A percentile compares a stretch with the other conserved stretches of the same genome.
phyloP scores from a whole-genome alignment of 495 filamentous ascomycete species.

The Darksidea phi region DNA sequence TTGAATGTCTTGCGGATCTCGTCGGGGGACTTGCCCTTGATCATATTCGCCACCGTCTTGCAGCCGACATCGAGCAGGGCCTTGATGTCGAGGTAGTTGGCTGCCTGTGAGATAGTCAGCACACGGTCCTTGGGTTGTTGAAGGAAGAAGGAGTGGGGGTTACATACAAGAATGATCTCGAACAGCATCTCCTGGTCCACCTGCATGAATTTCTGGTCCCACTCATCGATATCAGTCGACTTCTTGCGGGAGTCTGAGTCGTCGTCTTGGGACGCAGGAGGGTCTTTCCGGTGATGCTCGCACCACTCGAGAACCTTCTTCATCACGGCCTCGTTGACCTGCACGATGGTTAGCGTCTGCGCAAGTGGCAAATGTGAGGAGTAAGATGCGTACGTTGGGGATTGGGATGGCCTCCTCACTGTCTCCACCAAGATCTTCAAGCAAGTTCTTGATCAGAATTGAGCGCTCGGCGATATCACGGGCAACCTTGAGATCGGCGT shows the following conservation, averaged over 20 bases:
- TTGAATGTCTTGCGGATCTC: slow-evolving; percentile 84
- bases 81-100: slow-evolving; percentile 82
- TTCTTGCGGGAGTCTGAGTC: slow-evolving; percentile 95
- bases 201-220: slow-evolving; percentile 99
- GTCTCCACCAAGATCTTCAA: slow-evolving; percentile 81
- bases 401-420: slow-evolving; percentile 73
- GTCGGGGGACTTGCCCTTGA: slow-evolving; percentile 80
- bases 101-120: slow-evolving; percentile 49
- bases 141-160: background rate
- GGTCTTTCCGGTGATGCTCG: slow-evolving; percentile 86
- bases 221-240: slow-evolving; percentile 98
- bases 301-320: slow-evolving; percentile 98
- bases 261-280: slow-evolving; percentile 71
- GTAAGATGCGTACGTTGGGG: slow-evolving; percentile 69
- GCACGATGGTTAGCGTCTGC: slow-evolving; percentile 22
- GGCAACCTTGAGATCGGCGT: slow-evolving; percentile 59
- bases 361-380: slow-evolving; percentile 3
- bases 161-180: slow-evolving; percentile 91
- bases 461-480: slow-evolving; percentile 86
- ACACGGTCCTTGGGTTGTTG: background rate
- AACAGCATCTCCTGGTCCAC: slow-evolving; percentile 99
- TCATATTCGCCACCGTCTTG: slow-evolving; percentile 85
- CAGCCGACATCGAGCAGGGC: slow-evolving; percentile 77
- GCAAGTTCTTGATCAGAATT: slow-evolving; percentile 94
- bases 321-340: slow-evolving; percentile 92